A percentile compares a stretch with the other conserved stretches of the same genome.
These are phyloP conservation scores for Xanthoparmelia taractica DNA, from an alignment of 495 filamentous ascomycete genomes.

Conservation along the genomic window DNA sequence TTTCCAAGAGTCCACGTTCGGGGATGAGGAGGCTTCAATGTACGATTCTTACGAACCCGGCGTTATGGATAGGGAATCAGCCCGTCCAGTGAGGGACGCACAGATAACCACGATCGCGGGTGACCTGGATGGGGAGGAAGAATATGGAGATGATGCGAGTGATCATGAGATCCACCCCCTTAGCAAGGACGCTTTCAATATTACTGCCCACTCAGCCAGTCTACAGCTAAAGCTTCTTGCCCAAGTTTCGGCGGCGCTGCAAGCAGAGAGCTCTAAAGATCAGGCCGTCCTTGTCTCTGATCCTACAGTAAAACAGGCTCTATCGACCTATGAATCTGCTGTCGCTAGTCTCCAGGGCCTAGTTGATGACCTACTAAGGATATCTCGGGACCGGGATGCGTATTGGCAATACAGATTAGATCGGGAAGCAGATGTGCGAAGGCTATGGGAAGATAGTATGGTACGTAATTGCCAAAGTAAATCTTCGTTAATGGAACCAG, in stretches of 20 bases:
- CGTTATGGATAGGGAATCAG: constrained; percentile 42
- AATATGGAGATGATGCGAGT: constrained; percentile 75
- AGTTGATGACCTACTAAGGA: constrained; percentile 79
- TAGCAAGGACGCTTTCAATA: constrained; percentile 86
- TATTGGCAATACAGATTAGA: constrained; percentile 96
- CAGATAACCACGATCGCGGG: constrained; percentile 35
- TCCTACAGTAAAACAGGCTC: constrained; percentile 63
- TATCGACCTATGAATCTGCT: constrained; percentile 82
- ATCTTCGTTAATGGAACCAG: not conserved
- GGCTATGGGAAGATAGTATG: constrained; percentile 99
- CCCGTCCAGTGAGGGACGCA: constrained; percentile 34
- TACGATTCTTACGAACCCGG: constrained; percentile 54
- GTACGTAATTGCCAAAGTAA: not conserved
- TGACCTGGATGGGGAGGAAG: constrained; percentile 68
- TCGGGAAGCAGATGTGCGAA: constrained; percentile 75
- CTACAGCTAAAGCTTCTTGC: constrained; percentile 83
- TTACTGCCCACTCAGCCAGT: constrained; percentile 89
- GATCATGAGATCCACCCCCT: constrained; percentile 61
- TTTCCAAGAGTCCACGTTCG: constrained; percentile 35
- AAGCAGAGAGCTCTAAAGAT: constrained; percentile 60
- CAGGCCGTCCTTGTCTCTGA: constrained; percentile 65
- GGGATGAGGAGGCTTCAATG: constrained; percentile 49
- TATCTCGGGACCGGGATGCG: constrained; percentile 84
- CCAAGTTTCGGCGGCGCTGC: constrained; percentile 73
- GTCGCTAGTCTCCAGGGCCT: constrained; percentile 80